Evolutionary conservation across 106 monocot genomes (phyloP).

Genomic region (Acorus gramineus): DNA sequence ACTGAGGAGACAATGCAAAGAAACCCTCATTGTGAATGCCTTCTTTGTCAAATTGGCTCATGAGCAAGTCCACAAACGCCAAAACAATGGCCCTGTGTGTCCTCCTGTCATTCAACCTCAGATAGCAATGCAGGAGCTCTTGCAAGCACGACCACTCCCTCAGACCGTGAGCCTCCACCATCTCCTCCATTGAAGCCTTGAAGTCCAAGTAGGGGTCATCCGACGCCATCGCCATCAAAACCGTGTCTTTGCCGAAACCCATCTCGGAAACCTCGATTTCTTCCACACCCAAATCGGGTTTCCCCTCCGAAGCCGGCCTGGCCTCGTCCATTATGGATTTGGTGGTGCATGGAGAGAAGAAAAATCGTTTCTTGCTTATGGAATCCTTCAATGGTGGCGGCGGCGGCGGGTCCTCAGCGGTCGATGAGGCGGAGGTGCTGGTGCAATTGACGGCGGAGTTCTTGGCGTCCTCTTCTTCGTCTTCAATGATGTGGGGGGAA

Average conservation of each 20-base stretch:
- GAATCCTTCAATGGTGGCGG: background rate
- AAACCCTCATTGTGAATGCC: constrained; percentile 1
- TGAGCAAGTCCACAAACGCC: constrained; percentile 47
- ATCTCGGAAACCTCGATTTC: background rate
- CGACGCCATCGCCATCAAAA: constrained; percentile 22
- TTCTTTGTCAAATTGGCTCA: constrained; percentile 9
- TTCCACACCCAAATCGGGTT: background rate
- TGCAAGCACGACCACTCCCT: constrained; percentile 29
- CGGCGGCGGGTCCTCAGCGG: background rate
- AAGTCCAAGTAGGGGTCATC: constrained; percentile 48
- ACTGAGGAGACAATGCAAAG: too few species aligned
- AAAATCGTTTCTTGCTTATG: constrained; percentile 25
- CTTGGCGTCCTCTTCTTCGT: constrained; percentile 2
- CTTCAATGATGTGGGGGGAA: background rate
- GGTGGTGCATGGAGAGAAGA: constrained; percentile 47
- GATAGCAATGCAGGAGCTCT: constrained; percentile 42
- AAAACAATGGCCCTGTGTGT: constrained; percentile 34
- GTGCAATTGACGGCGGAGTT: background rate
- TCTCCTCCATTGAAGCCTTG: constrained; percentile 54
- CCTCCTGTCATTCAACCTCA: constrained; percentile 40
- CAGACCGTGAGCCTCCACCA: constrained; percentile 42
- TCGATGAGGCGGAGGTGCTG: background rate
- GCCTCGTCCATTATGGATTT: constrained; percentile 41
- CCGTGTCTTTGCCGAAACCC: constrained; percentile 18
- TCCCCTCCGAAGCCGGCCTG: background rate